These are phyloP conservation scores for Scutellaria baicalensis DNA, from an alignment of 257 asterid species.

Conservation along the genomic window DNA sequence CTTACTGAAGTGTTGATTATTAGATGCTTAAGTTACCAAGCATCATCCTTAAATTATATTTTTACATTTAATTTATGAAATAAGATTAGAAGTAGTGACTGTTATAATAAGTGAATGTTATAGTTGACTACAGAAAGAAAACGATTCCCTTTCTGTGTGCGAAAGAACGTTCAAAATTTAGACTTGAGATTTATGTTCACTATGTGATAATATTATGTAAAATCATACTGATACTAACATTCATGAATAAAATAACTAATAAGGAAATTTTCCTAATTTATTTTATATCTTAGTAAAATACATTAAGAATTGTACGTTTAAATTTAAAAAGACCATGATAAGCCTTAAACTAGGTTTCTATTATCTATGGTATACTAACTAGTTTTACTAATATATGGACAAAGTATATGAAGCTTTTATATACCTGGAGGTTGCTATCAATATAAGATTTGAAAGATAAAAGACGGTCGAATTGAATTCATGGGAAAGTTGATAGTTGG, in stretches of 20 bases:
- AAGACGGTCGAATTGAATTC: too few relatives aligned
- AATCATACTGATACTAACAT: neutral
- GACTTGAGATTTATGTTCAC: neutral
- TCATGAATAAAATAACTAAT: neutral
- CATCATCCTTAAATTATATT: neutral
- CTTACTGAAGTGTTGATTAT: neutral
- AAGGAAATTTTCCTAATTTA: neutral
- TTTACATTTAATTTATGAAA: neutral
- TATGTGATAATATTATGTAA: neutral
- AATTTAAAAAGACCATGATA: too few relatives aligned
- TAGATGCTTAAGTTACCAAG: neutral
- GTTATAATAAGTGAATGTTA: neutral
- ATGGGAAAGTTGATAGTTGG: too few relatives aligned
- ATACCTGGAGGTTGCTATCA: neutral
- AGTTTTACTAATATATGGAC: neutral
- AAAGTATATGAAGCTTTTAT: neutral
- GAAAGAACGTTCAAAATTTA: neutral
- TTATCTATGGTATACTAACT: too few relatives aligned
- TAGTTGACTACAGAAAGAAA: neutral
- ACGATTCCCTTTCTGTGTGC: neutral
- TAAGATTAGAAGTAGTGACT: too few relatives aligned
- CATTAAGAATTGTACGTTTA: too few relatives aligned
- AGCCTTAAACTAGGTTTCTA: neutral
- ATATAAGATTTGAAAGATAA: too few relatives aligned
- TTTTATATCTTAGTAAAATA: neutral